Evolutionary conservation across 192 early-diverging fungal genomes (phyloP).

Genomic region (Podochytrium sp.): DNA sequence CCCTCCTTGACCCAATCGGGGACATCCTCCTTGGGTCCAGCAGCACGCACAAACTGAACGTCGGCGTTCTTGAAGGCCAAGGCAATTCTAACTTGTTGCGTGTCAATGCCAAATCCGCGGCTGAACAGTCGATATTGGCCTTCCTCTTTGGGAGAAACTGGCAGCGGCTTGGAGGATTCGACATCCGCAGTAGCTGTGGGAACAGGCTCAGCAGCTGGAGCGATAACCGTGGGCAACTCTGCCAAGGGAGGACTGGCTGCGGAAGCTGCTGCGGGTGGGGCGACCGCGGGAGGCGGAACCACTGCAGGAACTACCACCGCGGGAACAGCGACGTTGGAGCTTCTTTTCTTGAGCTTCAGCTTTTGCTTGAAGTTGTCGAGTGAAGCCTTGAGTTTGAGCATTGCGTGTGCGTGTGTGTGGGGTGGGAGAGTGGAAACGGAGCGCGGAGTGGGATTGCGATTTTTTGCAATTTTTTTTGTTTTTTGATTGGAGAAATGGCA

Average conservation of each 20-base stretch:
- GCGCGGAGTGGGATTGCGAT: background rate
- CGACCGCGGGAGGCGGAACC: background rate
- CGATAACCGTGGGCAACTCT: background rate
- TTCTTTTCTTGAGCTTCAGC: background rate
- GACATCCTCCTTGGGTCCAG: background rate
- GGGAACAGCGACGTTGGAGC: background rate
- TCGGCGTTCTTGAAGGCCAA: constrained; percentile 1
- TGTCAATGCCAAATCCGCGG: constrained; percentile 26
- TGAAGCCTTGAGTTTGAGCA: background rate
- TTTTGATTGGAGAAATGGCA: background rate
- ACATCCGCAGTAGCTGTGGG: background rate
- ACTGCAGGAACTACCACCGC: background rate
- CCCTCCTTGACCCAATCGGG: background rate
- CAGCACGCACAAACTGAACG: background rate
- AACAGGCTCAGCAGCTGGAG: background rate
- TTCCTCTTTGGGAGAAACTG: background rate
- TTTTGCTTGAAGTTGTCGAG: background rate
- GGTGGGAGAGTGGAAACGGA: background rate
- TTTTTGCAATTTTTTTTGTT: background rate
- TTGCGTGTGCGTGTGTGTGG: background rate
- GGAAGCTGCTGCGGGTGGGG: background rate
- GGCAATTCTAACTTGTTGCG: constrained; percentile 28
- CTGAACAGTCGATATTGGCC: constrained; percentile 28
- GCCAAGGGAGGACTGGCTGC: background rate
- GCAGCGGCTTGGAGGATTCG: background rate